Evolutionary conservation across 2,329 filamentous ascomycete species (phyloP).

Genomic region (Herpotrichia juniperi): DNA sequence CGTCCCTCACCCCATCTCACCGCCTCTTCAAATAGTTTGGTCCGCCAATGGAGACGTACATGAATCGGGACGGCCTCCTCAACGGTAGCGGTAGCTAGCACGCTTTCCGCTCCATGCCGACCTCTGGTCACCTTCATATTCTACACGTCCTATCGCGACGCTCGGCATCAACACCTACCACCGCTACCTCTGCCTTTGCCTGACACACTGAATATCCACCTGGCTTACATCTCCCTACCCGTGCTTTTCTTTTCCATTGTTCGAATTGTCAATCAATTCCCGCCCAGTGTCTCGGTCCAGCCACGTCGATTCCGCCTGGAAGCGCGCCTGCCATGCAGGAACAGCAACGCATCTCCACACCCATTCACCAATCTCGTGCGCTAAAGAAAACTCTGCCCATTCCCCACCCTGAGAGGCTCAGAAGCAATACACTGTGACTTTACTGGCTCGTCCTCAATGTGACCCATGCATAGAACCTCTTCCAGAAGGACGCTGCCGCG

Average conservation of each 20-base stretch:
- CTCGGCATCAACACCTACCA: neutral
- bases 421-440: conserved; percentile 17
- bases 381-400: conserved; percentile 34
- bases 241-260: conserved; percentile 1
- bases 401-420: conserved; percentile 28
- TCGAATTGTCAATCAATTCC: conserved; percentile 1
- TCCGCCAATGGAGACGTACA: conserved; percentile 6
- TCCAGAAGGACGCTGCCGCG: conserved; percentile 25
- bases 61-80: conserved; percentile 8
- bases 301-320: conserved; percentile 41
- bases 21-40: conserved; percentile 18
- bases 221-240: neutral
- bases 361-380: conserved; percentile 35
- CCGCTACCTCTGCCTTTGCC: neutral
- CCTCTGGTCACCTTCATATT: neutral
- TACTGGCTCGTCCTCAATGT: conserved; percentile 20
- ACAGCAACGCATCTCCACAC: conserved; percentile 37
- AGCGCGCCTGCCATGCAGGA: conserved; percentile 37
- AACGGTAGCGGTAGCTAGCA: conserved; percentile 19
- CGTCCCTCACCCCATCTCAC: conserved; percentile 15
- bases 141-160: neutral
- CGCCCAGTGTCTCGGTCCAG: conserved; percentile 25
- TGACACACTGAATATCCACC: neutral
- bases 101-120: conserved; percentile 8
- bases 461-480: conserved; percentile 27